Base-by-base conservation (phyloP, 179 eudicot species). In the Camellia oleifera region DNA sequence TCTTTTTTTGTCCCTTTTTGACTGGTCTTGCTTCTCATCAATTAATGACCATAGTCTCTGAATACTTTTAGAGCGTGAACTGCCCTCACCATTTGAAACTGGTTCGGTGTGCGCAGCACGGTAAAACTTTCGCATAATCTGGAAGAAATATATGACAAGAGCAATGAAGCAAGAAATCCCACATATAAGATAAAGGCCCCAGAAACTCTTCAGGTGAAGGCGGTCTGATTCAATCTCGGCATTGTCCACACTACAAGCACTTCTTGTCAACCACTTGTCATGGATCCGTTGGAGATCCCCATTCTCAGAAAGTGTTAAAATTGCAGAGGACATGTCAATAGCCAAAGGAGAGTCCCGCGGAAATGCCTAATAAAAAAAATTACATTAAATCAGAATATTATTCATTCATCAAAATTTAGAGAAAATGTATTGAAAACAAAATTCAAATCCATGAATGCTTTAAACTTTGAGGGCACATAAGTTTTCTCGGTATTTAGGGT, bases 281-380 rank as follows among this genome's bases (percentile, higher is more conserved):
- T 92, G 93, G 84, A 94, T 94, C 77, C 98, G 83, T 64, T 96
- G 97, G 75, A 96, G 83, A 63, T 96, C 98, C n/a, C 99, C 98
- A 69, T 87, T 89, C 79, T 94, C 97, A 15, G 97, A 89, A 44
- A 96, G 85, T 42, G 87, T 72, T 18, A 96, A 87, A 45, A 94
- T 87, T 9, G 98, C 97, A n/a, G 93, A 94, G n/a, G 99, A 94
- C 80, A 96, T 69, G 89, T 96, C 99, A 68, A 86, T 88, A 12
- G 96, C 92, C 86, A 94, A 87, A 26, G 93, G 96, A 20, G 99
- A 96, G 81, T 92, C 98, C 71, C 93, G 85, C 2, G 94, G 98
- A 84, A 96, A 96, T 70, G 97, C 97, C 99, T 96, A 76, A 54
- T 32, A 32, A 32, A 32, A 32, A 71, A 73, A 86, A 75, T 68